Base-by-base conservation (phyloP, 2,329 filamentous ascomycete species). In the Acrocalymma vagum region DNA sequence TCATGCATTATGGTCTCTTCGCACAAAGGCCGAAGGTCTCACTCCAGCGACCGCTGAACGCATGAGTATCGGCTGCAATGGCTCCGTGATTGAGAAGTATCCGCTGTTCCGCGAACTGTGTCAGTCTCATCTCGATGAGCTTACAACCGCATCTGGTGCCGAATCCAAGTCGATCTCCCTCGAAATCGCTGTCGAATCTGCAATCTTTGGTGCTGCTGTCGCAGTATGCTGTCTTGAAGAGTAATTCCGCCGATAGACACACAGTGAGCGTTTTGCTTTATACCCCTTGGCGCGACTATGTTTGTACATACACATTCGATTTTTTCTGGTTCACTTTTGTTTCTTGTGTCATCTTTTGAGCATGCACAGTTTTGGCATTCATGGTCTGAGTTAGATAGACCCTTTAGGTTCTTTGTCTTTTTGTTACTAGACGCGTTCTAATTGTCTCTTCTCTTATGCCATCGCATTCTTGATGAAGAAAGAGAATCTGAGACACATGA, bases 31-130 rank as follows among this genome's bases (percentile, higher is more conserved):
- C 7, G 80, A 83, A 51, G 73, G 67, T 9, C 38, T 74, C 9
- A 54, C 61, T 5, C 63, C 69, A 14, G 46, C 61, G 26, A 52
- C 58, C 13, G 64, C 63, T 6, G 70, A 63, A 15, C 65, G 62
- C 44, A 65, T 75, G 36, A 72, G 73, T 26, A 74, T 93, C n/a
- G 86, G 86, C 3, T 92, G 86, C 69, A 91, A 90, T 60, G 88
- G 88, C 29, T 87, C 85, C 18, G 87, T 93, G 33, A 84, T 92
- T 35, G 87, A 92, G 69, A 85, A 86, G 55, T 93, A 92, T 60
- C 87, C 88, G 0, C 73, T 75, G 6, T 93, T 90, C 65, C 74
- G 80, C 15, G 69, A 67, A 21, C 76, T 72, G 27, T 85, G 84
- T 58, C 87, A 92, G 64, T 63, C 63, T 5, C 83, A 84, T 53